Conservation (phyloP, 352 stramenopile genomes). For the Bremia lactucae region DNA sequence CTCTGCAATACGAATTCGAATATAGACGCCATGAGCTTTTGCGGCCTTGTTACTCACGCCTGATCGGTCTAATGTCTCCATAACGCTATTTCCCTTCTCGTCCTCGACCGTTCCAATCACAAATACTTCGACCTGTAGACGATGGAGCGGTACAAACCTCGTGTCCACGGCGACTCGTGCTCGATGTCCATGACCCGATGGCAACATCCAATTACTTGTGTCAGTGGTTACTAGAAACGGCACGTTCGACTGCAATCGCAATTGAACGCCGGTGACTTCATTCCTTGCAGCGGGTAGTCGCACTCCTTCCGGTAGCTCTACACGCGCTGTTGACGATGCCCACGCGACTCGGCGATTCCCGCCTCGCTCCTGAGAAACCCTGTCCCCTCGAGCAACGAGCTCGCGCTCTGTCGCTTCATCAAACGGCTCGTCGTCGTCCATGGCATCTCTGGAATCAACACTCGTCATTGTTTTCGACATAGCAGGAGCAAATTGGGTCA, state of each 20-base stretch:
- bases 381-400: neutral
- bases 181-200: constrained; percentile 46
- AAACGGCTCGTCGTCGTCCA: constrained; percentile 31
- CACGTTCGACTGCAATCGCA: constrained; percentile 44
- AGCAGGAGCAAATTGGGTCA: constrained; percentile 36
- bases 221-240: constrained; percentile 44
- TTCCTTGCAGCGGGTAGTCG: constrained; percentile 37
- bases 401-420: constrained; percentile 17
- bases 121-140: constrained; percentile 39
- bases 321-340: constrained; percentile 17
- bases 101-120: constrained; percentile 52
- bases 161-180: constrained; percentile 43
- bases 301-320: constrained; percentile 28
- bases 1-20: constrained; percentile 32
- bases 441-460: constrained; percentile 20
- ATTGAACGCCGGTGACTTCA: constrained; percentile 45
- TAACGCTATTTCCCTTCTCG: constrained; percentile 38
- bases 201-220: constrained; percentile 41
- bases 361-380: neutral
- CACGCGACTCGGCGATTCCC: constrained; percentile 23
- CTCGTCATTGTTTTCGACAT: constrained; percentile 36
- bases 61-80: constrained; percentile 45
- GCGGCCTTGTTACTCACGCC: constrained; percentile 19
- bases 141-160: constrained; percentile 37
- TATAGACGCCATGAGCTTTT: constrained; percentile 44